Evolutionary conservation across 495 filamentous ascomycete genomes (phyloP).

Genomic region (Thozetella sp.): DNA sequence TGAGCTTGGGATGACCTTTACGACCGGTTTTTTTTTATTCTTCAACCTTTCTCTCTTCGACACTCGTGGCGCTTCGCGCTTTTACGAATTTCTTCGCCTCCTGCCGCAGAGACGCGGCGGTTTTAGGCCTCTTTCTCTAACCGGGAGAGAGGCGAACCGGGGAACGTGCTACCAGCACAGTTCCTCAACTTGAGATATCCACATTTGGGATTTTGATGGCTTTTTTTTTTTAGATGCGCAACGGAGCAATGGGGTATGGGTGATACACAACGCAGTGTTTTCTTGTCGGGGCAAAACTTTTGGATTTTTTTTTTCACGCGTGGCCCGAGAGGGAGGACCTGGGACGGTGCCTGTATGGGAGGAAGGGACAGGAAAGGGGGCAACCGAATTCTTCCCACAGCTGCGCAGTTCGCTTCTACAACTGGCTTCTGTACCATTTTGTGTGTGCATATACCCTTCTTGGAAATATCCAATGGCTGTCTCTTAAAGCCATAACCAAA

Average conservation of each 20-base stretch:
- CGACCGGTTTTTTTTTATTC: not conserved
- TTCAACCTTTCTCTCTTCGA: not conserved
- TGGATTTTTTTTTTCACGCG: not conserved
- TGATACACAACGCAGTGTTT: not conserved
- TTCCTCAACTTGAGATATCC: not conserved
- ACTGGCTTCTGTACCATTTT: conserved; percentile 3
- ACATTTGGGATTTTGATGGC: conserved; percentile 1
- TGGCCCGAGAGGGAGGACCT: not conserved
- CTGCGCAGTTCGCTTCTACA: not conserved
- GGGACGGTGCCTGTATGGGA: not conserved
- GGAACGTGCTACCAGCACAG: not conserved
- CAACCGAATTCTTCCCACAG: not conserved
- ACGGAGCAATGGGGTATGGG: not conserved
- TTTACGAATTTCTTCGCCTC: not conserved
- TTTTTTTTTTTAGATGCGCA: conserved; percentile 1
- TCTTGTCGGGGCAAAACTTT: not conserved
- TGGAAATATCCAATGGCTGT: conserved; percentile 4
- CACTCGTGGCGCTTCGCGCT: not conserved
- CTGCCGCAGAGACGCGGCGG: not conserved
- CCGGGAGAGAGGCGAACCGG: not conserved
- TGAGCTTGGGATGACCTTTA: not conserved
- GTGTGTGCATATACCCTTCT: conserved; percentile 3
- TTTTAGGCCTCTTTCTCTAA: not conserved
- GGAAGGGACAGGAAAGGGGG: not conserved
- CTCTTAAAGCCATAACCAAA: not conserved